These are phyloP conservation scores for Silene vulgaris DNA, from an alignment of 179 eudicot genomes.

Conservation along the genomic window DNA sequence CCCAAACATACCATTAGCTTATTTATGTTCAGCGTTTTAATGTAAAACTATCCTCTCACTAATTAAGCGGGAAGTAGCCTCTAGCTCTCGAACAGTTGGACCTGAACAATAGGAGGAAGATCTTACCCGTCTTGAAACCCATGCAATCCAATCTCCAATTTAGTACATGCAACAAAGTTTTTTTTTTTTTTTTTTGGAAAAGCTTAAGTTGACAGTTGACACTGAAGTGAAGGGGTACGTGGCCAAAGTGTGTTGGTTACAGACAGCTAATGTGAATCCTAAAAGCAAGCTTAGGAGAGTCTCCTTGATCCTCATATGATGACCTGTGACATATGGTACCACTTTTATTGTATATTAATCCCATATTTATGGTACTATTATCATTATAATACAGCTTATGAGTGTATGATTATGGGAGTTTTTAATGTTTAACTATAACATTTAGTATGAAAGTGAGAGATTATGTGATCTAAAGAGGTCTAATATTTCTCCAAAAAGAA, in stretches of 20 bases:
- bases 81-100: conserved; percentile 23
- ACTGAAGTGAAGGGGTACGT: conserved; percentile 35
- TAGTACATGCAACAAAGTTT: conserved; percentile 20
- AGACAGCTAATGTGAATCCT: conserved; percentile 46
- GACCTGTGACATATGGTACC: conserved; percentile 17
- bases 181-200: conserved; percentile 22
- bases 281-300: conserved; percentile 24
- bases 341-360: background rate
- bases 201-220: conserved; percentile 33
- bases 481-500: conserved; percentile 35
- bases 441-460: conserved; percentile 21
- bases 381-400: background rate
- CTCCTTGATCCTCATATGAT: conserved; percentile 20
- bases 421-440: conserved; percentile 2
- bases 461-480: conserved; percentile 12
- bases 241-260: conserved; percentile 34
- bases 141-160: background rate
- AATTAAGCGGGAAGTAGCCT: background rate
- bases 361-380: conserved; percentile 11
- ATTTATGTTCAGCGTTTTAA: no score
- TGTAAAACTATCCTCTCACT: background rate
- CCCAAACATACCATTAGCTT: no score
- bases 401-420: background rate
- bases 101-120: conserved; percentile 22
- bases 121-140: conserved; percentile 29